Conservation (phyloP, 1,139 yeast genomes). For the Saccharomyces hybrid region DNA sequence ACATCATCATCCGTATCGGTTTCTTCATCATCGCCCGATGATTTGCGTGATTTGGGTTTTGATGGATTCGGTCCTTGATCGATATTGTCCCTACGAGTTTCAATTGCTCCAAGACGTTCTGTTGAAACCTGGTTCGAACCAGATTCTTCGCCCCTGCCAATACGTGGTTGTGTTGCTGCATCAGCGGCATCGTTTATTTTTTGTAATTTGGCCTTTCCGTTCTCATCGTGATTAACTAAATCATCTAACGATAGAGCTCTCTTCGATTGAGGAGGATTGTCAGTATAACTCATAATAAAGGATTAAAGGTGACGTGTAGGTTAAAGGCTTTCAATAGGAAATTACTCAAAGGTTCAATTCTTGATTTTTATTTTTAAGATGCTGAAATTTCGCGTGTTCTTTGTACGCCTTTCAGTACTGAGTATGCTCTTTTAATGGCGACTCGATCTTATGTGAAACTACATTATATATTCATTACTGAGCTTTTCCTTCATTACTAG, state of each 20-base stretch:
- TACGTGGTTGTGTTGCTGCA: slow-evolving; percentile 4
- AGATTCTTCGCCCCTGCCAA: slow-evolving; percentile 1
- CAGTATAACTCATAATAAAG: slow-evolving; percentile 8
- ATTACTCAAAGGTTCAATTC: neutral
- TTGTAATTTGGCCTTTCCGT: slow-evolving; percentile 15
- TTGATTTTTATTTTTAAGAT: neutral
- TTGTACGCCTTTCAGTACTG: neutral
- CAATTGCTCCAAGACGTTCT: neutral
- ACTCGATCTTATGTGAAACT: too few species aligned
- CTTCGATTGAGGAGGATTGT: slow-evolving; percentile 14
- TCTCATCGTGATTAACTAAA: slow-evolving; percentile 31
- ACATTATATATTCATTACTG: too few species aligned
- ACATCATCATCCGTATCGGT: slow-evolving; percentile 32
- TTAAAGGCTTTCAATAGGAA: too few species aligned
- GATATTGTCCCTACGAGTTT: neutral
- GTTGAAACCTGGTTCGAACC: slow-evolving; percentile 4
- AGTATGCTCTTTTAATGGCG: neutral
- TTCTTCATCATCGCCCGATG: slow-evolving; percentile 20
- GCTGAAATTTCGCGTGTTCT: neutral
- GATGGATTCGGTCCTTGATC: neutral
- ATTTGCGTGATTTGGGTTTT: slow-evolving; percentile 3
- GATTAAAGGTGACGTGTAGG: neutral
- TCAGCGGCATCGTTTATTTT: slow-evolving; percentile 10
- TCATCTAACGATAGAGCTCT: slow-evolving; percentile 31
- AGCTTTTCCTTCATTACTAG: too few species aligned